Base-by-base conservation (phyloP, 2,329 filamentous ascomycete genomes). In the Seiridium unicorne region DNA sequence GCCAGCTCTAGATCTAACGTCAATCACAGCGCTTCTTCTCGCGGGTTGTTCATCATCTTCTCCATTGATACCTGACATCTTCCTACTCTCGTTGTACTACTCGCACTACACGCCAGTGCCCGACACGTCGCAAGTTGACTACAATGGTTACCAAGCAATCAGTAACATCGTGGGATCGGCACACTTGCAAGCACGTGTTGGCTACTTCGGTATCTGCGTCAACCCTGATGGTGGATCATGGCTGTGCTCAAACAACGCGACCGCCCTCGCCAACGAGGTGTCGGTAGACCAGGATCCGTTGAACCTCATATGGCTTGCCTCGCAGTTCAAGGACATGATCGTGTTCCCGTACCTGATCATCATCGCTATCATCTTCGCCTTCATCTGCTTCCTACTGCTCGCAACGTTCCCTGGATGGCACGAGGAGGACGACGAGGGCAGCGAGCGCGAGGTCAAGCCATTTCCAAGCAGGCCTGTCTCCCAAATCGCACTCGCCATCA, bases 351-450 rank as follows among this genome's bases (percentile, higher is more conserved):
- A 98, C 72, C 80, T 99, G 26, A 89, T 99, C 65, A 99, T 99
- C 80, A 93, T 99, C 71, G 95, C 95, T 72, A 93, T 98, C 72
- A 91, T 99, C 74, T 93, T 99, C 71, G 93, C 95, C 68, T 98
- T 98, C 79, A 84, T 98, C 76, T 97, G 93, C 75, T 92, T 99
- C 74, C 85, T 99, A 63, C 86, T 99, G 47, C 89, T 99, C 58
- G 94, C 93, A 58, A 98, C 95, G 40, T 99, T 98, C 78, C 95
- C 95, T 1, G 93, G 93, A 64, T 99, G 95, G 92, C 93, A 98
- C 76, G 92, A 97, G 76, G 92, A 96, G 76, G 85, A 89, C 65
- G 91, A 95, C 75, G 82, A 86, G 57, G 93, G 93, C 57, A 92
- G 89, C 54, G 93, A 96, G 69, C 88, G 91, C 69, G 92, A 97